Conservation (phyloP, 2,329 filamentous ascomycete genomes). For the Exophiala viscosa region DNA sequence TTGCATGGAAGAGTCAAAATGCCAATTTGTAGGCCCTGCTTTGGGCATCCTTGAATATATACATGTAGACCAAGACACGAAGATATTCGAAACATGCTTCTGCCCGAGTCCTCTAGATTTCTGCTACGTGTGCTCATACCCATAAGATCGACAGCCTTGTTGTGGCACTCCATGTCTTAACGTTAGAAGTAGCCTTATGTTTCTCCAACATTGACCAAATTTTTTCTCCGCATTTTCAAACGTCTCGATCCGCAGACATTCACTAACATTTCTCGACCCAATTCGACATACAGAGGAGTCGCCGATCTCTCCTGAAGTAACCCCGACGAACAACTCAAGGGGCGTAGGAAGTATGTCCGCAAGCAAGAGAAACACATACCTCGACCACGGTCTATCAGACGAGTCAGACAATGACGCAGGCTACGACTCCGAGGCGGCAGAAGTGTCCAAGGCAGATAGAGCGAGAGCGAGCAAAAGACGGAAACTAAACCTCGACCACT, state of each 20-base stretch:
- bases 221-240: constrained; percentile 10
- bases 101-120: too few relatives aligned
- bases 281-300: too few relatives aligned
- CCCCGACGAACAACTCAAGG: neutral
- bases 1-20: constrained; percentile 20
- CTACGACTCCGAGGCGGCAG: constrained; percentile 45
- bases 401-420: constrained; percentile 39
- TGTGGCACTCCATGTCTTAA: too few relatives aligned
- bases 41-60: neutral
- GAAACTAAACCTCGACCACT: constrained; percentile 19
- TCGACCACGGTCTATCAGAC: constrained; percentile 35
- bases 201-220: constrained; percentile 4
- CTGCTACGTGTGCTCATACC: too few relatives aligned
- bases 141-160: too few relatives aligned
- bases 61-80: neutral
- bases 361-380: constrained; percentile 14
- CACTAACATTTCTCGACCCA: neutral
- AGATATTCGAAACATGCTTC: neutral
- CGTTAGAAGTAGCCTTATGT: neutral
- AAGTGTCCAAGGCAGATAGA: constrained; percentile 36
- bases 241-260: neutral
- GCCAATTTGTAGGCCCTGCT: constrained; percentile 11
- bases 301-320: neutral
- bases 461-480: constrained; percentile 22
- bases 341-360: constrained; percentile 4